Evolutionary conservation across 2,329 filamentous ascomycete species (phyloP), one percentile per base, ranked within the genome.

Genomic region (Blastomyces parvus): DNA sequence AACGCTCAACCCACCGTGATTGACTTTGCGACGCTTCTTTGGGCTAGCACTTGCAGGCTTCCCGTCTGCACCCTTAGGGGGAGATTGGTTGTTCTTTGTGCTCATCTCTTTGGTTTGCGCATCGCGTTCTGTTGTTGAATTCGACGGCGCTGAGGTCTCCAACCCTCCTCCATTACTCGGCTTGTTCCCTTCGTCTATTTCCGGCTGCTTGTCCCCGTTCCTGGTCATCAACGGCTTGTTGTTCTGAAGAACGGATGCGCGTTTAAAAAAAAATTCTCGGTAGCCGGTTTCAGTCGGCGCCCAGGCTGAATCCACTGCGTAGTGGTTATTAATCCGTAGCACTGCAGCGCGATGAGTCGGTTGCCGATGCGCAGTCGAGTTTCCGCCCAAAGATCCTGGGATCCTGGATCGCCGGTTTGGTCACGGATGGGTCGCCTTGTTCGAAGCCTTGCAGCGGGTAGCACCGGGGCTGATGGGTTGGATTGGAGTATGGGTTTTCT

Each of bases 1-100:
- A 59, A 64, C 63, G 59, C 59, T 59, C 67, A 69, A 77, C 86
- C 80, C 85, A 92, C 89, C 89, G 79, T 93, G 89, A 80, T 91
- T 92, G 70, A 93, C 89, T 80, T 93, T 93, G 81, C 89, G 88
- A 79, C 89, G 84, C 82, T 91, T 92, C 80, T 90, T 92, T 59
- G 88, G 86, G 74, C 85, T 89, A 63, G 74, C 68, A 64, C 75
- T 73, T 70, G 69, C 69, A 66, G 72, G 73, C 61, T 69, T 67
- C 63, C 68, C 71, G 63, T 76, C 76, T 64, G 72, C 66, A 17
- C 25, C 52, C 38, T 27, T 52, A 11, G 65, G 62, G 62, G 71
- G 69, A 62, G 68, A 65, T 62, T 66, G 66, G 36, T 71, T 60
- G 57, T 62, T 70, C 65, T 73, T 74, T 65, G 71, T 66, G 68